These are phyloP conservation scores for Luvunga scandens DNA, from an alignment of 345 rosid genomes.

Conservation along the genomic window DNA sequence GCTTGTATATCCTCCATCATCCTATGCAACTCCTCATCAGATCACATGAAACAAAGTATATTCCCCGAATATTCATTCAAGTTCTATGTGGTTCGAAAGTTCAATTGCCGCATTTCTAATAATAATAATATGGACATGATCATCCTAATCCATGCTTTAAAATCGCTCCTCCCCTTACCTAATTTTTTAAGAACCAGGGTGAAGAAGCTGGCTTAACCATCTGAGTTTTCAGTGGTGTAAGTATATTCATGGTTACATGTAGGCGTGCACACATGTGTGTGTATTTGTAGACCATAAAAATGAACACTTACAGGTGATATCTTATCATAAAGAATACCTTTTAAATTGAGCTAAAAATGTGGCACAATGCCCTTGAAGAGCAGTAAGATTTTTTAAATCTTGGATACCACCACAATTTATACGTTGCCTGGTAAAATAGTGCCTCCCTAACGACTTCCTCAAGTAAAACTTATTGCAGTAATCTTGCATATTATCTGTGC, in stretches of 20 bases:
- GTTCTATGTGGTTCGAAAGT: background rate
- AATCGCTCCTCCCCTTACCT: background rate
- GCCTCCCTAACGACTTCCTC: slow-evolving; percentile 89
- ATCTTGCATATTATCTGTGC: slow-evolving; percentile 59
- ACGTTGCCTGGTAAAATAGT: slow-evolving; percentile 43
- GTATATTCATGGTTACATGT: background rate
- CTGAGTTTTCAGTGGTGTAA: background rate
- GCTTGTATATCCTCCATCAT: background rate
- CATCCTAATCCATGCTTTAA: background rate
- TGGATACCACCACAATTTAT: slow-evolving; percentile 75
- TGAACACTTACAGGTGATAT: background rate
- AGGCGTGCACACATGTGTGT: background rate
- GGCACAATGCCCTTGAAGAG: slow-evolving; percentile 52
- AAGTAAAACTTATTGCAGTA: slow-evolving; percentile 83
- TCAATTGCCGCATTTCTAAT: background rate
- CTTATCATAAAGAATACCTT: slow-evolving; percentile 38
- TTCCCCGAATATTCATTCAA: background rate
- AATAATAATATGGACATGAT: background rate
- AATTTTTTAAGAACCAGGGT: background rate
- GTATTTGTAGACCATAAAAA: background rate
- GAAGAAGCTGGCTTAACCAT: background rate
- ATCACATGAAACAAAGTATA: background rate
- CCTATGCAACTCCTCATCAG: background rate
- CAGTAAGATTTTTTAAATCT: slow-evolving; percentile 45
- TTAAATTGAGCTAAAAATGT: slow-evolving; percentile 63